Conservation (phyloP, 148 eudicot species). For the Polygonum maritimum region DNA sequence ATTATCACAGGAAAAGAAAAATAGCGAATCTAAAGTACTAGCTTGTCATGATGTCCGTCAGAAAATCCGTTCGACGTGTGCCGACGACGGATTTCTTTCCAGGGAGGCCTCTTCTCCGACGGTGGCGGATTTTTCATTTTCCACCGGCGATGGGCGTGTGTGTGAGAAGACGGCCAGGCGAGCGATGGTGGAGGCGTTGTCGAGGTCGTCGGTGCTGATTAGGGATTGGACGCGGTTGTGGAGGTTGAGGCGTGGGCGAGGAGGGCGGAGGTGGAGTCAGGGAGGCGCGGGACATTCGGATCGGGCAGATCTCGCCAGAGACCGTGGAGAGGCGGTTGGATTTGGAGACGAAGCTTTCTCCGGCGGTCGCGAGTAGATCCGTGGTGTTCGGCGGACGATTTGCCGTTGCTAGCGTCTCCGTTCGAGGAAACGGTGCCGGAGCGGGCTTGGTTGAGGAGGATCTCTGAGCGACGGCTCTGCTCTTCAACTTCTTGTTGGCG, state of each 20-base stretch:
- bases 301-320: slow-evolving; percentile 49
- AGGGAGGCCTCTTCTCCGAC: too few relatives aligned
- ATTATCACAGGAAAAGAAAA: too few relatives aligned
- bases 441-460: slow-evolving; percentile 19
- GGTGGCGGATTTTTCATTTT: too few relatives aligned
- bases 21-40: too few relatives aligned
- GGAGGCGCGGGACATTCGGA: slow-evolving; percentile 42
- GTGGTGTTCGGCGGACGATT: slow-evolving; percentile 20
- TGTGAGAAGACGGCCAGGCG: slow-evolving; percentile 61
- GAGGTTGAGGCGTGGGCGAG: slow-evolving; percentile 69
- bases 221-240: slow-evolving; percentile 87
- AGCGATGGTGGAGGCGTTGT: slow-evolving; percentile 47
- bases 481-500: slow-evolving; percentile 30
- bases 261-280: slow-evolving; percentile 65
- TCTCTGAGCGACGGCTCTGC: slow-evolving; percentile 29
- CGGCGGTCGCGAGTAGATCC: slow-evolving; percentile 40
- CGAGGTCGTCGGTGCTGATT: slow-evolving; percentile 69
- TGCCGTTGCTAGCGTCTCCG: slow-evolving; percentile 3
- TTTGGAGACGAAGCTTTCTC: slow-evolving; percentile 77
- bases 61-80: too few relatives aligned
- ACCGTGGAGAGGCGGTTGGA: slow-evolving; percentile 74
- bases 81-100: too few relatives aligned
- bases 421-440: slow-evolving; percentile 11
- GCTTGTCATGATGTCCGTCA: too few relatives aligned
- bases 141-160: too few relatives aligned